Evolutionary conservation across 495 filamentous ascomycete genomes (phyloP).

Genomic region (Penicillium malachiteum): DNA sequence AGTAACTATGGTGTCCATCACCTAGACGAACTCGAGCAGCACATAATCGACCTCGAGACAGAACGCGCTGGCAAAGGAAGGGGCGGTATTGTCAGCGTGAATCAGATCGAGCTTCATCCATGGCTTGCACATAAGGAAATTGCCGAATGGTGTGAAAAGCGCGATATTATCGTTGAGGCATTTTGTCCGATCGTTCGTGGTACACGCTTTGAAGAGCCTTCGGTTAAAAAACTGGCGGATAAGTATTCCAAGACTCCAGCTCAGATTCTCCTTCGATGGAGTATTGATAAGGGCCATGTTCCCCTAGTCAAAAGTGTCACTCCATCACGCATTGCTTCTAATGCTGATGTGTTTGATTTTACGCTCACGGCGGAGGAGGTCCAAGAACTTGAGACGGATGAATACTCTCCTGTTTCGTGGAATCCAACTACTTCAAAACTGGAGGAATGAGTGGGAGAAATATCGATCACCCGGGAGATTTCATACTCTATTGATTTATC

Average conservation of each 20-base stretch:
- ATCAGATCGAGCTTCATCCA: constrained; percentile 70
- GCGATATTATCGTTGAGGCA: constrained; percentile 60
- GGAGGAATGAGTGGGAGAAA: constrained; percentile 7
- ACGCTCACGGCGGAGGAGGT: constrained; percentile 63
- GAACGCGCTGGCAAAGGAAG: constrained; percentile 36
- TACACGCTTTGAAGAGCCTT: constrained; percentile 54
- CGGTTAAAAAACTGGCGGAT: constrained; percentile 46
- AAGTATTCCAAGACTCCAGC: constrained; percentile 61
- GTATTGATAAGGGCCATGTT: constrained; percentile 51
- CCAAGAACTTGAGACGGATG: constrained; percentile 49
- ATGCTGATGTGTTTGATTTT: constrained; percentile 70
- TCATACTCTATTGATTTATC: too few relatives aligned
- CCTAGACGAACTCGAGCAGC: constrained; percentile 56
- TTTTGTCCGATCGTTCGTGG: constrained; percentile 64
- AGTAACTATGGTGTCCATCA: constrained; percentile 69
- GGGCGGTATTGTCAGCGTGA: constrained; percentile 55
- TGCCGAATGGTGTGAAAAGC: constrained; percentile 50
- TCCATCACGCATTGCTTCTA: constrained; percentile 61
- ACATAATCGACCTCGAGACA: constrained; percentile 18
- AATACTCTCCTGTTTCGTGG: constrained; percentile 65
- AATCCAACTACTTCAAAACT: constrained; percentile 19
- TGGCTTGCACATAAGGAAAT: constrained; percentile 64
- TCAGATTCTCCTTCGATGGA: constrained; percentile 66
- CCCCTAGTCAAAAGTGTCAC: constrained; percentile 78
- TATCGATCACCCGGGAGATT: background rate